phyloP scores from a whole-genome alignment of 176 grass and related monocot species.

The Elymus sibiricus region DNA sequence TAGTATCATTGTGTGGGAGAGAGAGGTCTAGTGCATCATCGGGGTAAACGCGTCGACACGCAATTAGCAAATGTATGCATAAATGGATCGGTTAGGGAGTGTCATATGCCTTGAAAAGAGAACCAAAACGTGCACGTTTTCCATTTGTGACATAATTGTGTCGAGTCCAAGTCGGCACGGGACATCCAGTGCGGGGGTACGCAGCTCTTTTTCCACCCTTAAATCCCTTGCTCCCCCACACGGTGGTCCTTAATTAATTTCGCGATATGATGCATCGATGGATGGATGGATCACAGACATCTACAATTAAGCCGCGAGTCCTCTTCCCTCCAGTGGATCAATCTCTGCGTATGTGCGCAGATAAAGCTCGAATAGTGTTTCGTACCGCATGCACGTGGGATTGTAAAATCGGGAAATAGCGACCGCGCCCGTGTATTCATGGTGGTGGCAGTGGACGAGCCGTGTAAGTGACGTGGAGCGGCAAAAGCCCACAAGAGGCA shows the following conservation, averaged over 20 bases:
- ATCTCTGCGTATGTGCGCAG: neutral
- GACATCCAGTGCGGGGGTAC: slow-evolving; percentile 5
- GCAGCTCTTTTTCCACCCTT: slow-evolving; percentile 30
- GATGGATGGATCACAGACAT: neutral
- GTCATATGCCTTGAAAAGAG: neutral
- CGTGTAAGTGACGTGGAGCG: neutral
- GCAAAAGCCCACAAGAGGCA: slow-evolving; percentile 8
- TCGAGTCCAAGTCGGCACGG: slow-evolving; percentile 20
- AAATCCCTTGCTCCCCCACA: slow-evolving; percentile 16
- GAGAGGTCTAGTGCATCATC: no score
- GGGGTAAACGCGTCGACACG: neutral
- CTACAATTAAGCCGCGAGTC: slow-evolving; percentile 6
- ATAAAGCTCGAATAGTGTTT: neutral
- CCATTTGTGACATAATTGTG: neutral
- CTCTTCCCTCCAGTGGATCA: neutral
- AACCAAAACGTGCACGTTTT: neutral
- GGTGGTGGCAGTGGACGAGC: neutral
- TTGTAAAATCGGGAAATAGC: neutral
- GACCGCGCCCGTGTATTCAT: neutral
- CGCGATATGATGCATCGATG: neutral
- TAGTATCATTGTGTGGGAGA: no score
- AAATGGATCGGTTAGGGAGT: neutral
- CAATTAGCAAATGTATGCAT: neutral
- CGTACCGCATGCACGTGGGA: slow-evolving; percentile 9
- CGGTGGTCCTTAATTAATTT: slow-evolving; percentile 8